Evolutionary conservation across 2,329 filamentous ascomycete species (phyloP).

Genomic region (Fusarium praegraminearum): DNA sequence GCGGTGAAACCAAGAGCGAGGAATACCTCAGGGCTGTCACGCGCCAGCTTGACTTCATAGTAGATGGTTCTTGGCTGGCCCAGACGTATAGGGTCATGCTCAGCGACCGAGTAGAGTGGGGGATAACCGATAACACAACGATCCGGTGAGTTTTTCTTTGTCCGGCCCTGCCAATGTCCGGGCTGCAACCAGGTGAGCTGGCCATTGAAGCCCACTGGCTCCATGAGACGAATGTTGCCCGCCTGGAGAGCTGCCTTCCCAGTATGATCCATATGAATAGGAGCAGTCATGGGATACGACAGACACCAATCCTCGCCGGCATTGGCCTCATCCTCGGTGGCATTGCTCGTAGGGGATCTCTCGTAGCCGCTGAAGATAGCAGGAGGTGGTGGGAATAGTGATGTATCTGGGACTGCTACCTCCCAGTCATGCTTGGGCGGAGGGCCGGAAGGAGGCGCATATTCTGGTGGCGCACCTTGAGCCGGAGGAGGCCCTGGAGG

Average conservation of each 20-base stretch:
- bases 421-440: conserved; percentile 75
- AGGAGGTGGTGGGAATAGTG: conserved; percentile 79
- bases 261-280: conserved; percentile 62
- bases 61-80: conserved; percentile 68
- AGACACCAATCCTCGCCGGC: conserved; percentile 75
- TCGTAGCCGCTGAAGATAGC: conserved; percentile 73
- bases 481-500: conserved; percentile 51
- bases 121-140: conserved; percentile 74
- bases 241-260: conserved; percentile 61
- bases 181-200: conserved; percentile 58
- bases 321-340: conserved; percentile 71
- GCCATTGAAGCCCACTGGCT: conserved; percentile 62
- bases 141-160: conserved; percentile 64
- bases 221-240: conserved; percentile 67
- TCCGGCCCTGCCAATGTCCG: conserved; percentile 65
- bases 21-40: conserved; percentile 59
- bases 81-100: conserved; percentile 67
- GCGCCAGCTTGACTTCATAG: conserved; percentile 74
- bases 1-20: conserved; percentile 78
- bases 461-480: conserved; percentile 36
- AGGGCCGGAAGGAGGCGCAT: conserved; percentile 52
- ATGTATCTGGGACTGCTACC: conserved; percentile 76
- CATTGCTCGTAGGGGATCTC: conserved; percentile 76
- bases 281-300: conserved; percentile 67
- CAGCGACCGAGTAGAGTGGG: conserved; percentile 73